These are phyloP conservation scores for Phyllosticta citriasiana DNA, from an alignment of 2,329 filamentous ascomycete genomes.

Conservation along the genomic window DNA sequence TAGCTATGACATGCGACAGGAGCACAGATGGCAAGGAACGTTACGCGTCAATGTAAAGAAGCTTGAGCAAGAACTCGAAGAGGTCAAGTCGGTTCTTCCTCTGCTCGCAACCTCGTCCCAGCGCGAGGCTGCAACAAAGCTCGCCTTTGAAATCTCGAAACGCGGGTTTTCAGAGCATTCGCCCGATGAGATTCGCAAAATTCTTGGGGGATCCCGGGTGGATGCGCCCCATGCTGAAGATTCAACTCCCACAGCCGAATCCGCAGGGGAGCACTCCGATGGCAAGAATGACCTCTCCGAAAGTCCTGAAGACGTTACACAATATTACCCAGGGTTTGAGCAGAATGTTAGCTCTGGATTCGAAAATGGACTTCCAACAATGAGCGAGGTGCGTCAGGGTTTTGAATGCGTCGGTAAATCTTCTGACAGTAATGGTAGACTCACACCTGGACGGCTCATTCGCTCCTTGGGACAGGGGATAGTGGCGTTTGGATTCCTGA, in stretches of 20 bases:
- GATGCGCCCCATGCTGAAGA: neutral
- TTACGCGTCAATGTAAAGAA: slow-evolving; percentile 27
- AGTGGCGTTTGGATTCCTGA: slow-evolving; percentile 9
- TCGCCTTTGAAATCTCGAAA: slow-evolving; percentile 27
- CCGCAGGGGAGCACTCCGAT: neutral
- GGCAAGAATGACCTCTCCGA: neutral
- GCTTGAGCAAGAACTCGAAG: slow-evolving; percentile 28
- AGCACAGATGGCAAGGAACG: slow-evolving; percentile 29
- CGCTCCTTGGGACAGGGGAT: slow-evolving; percentile 5
- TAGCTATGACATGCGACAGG: slow-evolving; percentile 29
- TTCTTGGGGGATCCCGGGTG: slow-evolving; percentile 20
- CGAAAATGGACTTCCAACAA: slow-evolving; percentile 1
- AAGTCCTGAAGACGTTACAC: neutral
- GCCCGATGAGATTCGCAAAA: slow-evolving; percentile 26
- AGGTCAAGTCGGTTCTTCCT: slow-evolving; percentile 28
- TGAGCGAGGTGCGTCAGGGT: slow-evolving; percentile 2
- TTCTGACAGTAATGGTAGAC: slow-evolving; percentile 2
- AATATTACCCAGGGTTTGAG: slow-evolving; percentile 5
- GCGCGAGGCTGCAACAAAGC: slow-evolving; percentile 23
- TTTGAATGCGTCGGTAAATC: neutral
- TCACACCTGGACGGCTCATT: slow-evolving; percentile 4
- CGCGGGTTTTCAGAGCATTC: slow-evolving; percentile 29
- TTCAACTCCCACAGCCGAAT: neutral
- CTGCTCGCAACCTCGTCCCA: slow-evolving; percentile 26
- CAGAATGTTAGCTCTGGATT: slow-evolving; percentile 3